Evolutionary conservation across 345 rosid species (phyloP), one percentile per base, ranked within the genome.

Genomic region (Moringa oleifera): DNA sequence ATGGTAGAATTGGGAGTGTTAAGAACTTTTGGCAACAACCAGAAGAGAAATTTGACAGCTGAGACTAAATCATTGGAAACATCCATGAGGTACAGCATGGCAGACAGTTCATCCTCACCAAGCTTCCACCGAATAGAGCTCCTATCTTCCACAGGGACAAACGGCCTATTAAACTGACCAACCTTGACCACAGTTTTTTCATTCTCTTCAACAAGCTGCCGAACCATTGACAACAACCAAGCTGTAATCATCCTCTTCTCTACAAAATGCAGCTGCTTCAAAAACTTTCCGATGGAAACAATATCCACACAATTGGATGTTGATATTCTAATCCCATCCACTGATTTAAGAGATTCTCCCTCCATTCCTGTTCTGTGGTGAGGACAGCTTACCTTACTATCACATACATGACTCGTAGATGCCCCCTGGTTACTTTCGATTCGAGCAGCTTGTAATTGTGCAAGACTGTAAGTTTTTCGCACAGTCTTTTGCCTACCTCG

Each of bases 381-480:
- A 71, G 93, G 89, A 66, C 95, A 85, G 77, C 58, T 78, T 60
- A 79, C 79, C 80, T 84, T 95, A 55, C 64, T 89, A 67, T 89
- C 94, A 80, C 94, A 86, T 25, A 88, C 80, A 67, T 90, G 99
- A 71, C 99, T 94, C 13, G 97, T 85, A 37, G 99, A 90, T 61
- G 96, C 95, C 54, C 97, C 99, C 75, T 83, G 97, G 80, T 97
- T 94, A 79, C 89, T 89, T 75, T 94, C 97, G 71, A 94, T 90
- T 75, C 99, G 82, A 73, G 91, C 85, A 78, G 96, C 83, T 58
- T 92, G 93, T 76, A 94, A 69, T 52, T 94, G 96, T 73, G 97
- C 89, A 66, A 94, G 89, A 57, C 91, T 86, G 68, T 85, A 97
- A 55, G 91, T 90, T 78, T 83, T 93, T 20, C 89, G 98, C 16